These are phyloP conservation scores for Malus sieversii DNA, from an alignment of 306 rosid genomes.

Conservation along the genomic window DNA sequence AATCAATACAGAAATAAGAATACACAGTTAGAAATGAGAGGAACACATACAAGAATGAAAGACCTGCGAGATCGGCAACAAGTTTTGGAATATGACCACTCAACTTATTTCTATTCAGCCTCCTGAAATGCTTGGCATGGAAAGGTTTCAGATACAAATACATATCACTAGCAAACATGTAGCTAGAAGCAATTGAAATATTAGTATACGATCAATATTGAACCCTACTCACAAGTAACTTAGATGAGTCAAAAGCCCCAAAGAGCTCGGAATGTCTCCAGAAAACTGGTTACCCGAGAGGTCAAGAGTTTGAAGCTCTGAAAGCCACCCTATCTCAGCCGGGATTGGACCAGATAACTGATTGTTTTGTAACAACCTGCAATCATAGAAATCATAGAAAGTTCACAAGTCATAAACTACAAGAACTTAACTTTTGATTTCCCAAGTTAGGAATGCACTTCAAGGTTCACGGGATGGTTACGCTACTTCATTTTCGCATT, in stretches of 20 bases:
- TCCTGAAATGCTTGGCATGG: conserved; percentile 79
- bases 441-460: too few species aligned
- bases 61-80: conserved; percentile 73
- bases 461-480: too few species aligned
- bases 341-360: conserved; percentile 76
- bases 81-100: conserved; percentile 74
- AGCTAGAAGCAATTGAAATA: not conserved
- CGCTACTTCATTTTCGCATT: too few species aligned
- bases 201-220: conserved; percentile 3
- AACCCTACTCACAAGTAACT: conserved; percentile 86
- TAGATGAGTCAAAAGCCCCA: conserved; percentile 67
- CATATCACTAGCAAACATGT: conserved; percentile 3
- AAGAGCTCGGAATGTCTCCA: conserved; percentile 70
- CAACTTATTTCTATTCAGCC: conserved; percentile 74
- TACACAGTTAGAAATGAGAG: conserved; percentile 2
- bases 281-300: conserved; percentile 72
- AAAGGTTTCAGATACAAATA: conserved; percentile 33
- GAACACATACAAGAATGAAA: conserved; percentile 67
- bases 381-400: conserved; percentile 12
- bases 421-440: not conserved
- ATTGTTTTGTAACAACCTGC: conserved; percentile 84
- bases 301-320: conserved; percentile 78
- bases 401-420: not conserved
- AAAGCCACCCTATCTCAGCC: conserved; percentile 62
- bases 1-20: conserved; percentile 9